Percentiles rank a stretch among this genome's conserved stretches.
Evolutionary conservation across 768 basidiomycete genomes (phyloP).

Genomic region (Amanita rubescens): DNA sequence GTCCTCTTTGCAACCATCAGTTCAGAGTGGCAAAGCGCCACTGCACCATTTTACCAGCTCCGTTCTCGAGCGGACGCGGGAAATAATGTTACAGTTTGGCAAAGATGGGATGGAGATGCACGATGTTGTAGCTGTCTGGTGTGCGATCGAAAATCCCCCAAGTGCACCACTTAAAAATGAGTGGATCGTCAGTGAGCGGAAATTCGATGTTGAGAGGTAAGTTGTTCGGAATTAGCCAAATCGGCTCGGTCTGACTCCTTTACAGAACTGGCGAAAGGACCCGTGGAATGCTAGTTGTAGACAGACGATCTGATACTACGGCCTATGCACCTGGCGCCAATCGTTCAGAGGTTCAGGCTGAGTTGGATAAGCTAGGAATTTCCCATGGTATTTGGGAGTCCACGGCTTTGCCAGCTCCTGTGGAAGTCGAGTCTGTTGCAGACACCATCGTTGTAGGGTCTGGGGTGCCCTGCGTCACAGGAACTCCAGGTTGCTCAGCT

Average conservation of each 20-base stretch:
- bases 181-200: slow-evolving; percentile 48
- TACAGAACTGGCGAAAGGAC: slow-evolving; percentile 69
- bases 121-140: slow-evolving; percentile 87
- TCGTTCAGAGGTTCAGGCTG: slow-evolving; percentile 53
- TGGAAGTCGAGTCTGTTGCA: slow-evolving; percentile 35
- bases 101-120: slow-evolving; percentile 87
- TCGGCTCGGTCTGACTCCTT: background rate
- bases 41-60: slow-evolving; percentile 73
- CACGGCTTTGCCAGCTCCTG: slow-evolving; percentile 44
- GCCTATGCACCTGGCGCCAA: slow-evolving; percentile 61
- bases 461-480: slow-evolving; percentile 41
- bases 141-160: slow-evolving; percentile 67
- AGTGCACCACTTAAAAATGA: slow-evolving; percentile 31
- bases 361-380: slow-evolving; percentile 30
- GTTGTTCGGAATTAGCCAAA: slow-evolving; percentile 7
- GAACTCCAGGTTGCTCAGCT: slow-evolving; percentile 55
- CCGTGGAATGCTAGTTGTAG: slow-evolving; percentile 82
- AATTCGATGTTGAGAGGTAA: slow-evolving; percentile 68
- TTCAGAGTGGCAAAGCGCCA: slow-evolving; percentile 40
- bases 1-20: slow-evolving; percentile 41
- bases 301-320: slow-evolving; percentile 59
- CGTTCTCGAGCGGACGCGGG: slow-evolving; percentile 66
- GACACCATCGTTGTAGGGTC: slow-evolving; percentile 10
- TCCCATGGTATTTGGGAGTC: slow-evolving; percentile 38
- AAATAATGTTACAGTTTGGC: slow-evolving; percentile 73